Evolutionary conservation across 345 rosid genomes (phyloP), one percentile per base, ranked within the genome.

Genomic region (Heritiera littoralis): DNA sequence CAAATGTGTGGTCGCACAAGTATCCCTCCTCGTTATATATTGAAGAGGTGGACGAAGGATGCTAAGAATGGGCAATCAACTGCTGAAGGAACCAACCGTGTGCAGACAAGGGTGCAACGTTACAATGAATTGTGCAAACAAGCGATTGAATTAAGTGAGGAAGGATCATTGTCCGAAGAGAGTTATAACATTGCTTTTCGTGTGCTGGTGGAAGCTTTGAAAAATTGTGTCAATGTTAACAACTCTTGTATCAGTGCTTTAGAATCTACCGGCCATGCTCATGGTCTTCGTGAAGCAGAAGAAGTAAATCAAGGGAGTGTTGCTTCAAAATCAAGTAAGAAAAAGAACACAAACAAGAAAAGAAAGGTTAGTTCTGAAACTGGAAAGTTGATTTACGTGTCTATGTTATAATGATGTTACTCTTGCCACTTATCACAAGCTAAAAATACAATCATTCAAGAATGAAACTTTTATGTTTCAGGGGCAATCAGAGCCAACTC

Each of bases 31-130:
- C 86, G 41, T n/a, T 90, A 87, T 80, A 83, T 90, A 49, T 76
- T 90, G 85, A 90, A 87, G 79, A 81, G 94, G 46, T 90, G 94
- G 94, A 89, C 90, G 43, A 90, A 90, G 83, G 94, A 86, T 80
- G 94, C 87, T n/a, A 86, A 84, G 80, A 84, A 67, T 75, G 84
- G 87, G 28, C 81, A 84, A 61, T 38, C 82, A 49, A 14, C 61
- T 55, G 72, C 76, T 80, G 85, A 80, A 78, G 85, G 76, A 58
- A 59, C 83, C 8, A 74, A 79, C 23, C 83, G 72, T 59, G 67
- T 66, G 66, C 89, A 83, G 65, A 83, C 82, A 40, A 86, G 93
- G 87, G 89, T 85, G 77, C 91, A 85, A 66, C 87, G 89, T 3
- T 88, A 90, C 48, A 90, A 90, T 72, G 87, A 85, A 43, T 78